Percentiles rank a stretch among this genome's conserved stretches.
These are phyloP conservation scores for Rhizopus arrhizus DNA, from an alignment of 371 early-diverging fungal genomes.

Conservation along the genomic window DNA sequence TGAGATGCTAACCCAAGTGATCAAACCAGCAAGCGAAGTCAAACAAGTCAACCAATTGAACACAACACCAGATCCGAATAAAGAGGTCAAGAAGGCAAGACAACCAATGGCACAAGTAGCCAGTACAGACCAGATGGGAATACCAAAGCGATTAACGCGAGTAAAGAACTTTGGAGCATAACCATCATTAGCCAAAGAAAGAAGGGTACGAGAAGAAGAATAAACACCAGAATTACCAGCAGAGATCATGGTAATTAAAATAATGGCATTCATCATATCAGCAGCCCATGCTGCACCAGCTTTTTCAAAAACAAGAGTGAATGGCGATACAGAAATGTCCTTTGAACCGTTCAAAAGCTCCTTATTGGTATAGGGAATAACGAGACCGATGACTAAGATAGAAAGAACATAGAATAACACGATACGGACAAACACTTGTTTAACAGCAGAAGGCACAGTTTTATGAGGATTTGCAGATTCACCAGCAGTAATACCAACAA, in stretches of 20 bases:
- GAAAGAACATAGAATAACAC: constrained; percentile 75
- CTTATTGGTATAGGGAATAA: constrained; percentile 66
- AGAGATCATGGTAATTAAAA: constrained; percentile 72
- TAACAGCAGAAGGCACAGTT: constrained; percentile 75
- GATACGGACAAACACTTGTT: constrained; percentile 76
- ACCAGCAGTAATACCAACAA: constrained; percentile 76
- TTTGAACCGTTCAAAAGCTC: constrained; percentile 51
- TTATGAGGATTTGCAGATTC: constrained; percentile 73
- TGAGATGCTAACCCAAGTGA: constrained; percentile 82
- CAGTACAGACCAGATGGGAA: constrained; percentile 64
- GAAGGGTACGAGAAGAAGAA: constrained; percentile 72
- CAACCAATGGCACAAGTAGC: constrained; percentile 65
- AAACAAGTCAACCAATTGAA: constrained; percentile 76
- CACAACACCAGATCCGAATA: constrained; percentile 66
- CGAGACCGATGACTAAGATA: constrained; percentile 73
- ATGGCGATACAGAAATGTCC: constrained; percentile 65
- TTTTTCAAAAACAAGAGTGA: constrained; percentile 71
- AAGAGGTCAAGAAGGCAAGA: constrained; percentile 57
- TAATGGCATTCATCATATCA: constrained; percentile 80
- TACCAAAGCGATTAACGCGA: constrained; percentile 60
- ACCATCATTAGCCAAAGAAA: constrained; percentile 70
- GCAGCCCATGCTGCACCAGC: constrained; percentile 72
- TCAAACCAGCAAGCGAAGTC: constrained; percentile 76
- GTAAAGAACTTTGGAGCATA: constrained; percentile 69
- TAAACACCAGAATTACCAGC: constrained; percentile 84